Percentiles rank a stretch among this genome's conserved stretches.
phyloP scores from a whole-genome alignment of 2,329 filamentous ascomycete species.

The Aspergillus vadensis region DNA sequence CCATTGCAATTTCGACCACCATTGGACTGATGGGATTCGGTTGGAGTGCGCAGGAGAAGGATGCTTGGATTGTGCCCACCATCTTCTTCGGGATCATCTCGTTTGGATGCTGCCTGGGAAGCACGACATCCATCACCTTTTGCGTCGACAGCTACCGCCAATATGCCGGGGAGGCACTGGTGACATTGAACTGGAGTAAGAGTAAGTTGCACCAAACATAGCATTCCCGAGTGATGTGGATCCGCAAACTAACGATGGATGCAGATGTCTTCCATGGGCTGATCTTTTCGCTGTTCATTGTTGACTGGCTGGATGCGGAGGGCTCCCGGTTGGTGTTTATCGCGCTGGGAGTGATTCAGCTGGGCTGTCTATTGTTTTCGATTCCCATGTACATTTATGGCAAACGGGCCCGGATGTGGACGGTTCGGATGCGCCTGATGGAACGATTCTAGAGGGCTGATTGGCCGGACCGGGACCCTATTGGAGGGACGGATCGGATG shows the following conservation, averaged over 20 bases:
- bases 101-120: conserved; percentile 87
- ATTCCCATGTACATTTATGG: conserved; percentile 95
- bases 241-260: conserved; percentile 15
- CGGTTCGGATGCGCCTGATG: conserved; percentile 80
- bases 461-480: neutral
- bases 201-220: conserved; percentile 50
- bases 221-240: neutral
- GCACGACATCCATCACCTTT: conserved; percentile 90
- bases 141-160: conserved; percentile 90
- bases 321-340: conserved; percentile 79
- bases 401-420: conserved; percentile 93
- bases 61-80: conserved; percentile 89
- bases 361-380: conserved; percentile 70
- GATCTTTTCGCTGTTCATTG: conserved; percentile 85
- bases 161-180: conserved; percentile 90
- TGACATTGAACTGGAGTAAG: conserved; percentile 92
- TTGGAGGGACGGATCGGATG: neutral
- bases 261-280: conserved; percentile 81
- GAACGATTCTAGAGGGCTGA: conserved; percentile 55
- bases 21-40: conserved; percentile 93
- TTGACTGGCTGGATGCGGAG: conserved; percentile 74
- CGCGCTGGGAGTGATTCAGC: conserved; percentile 81
- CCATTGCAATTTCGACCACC: conserved; percentile 74
- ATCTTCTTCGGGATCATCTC: conserved; percentile 90
- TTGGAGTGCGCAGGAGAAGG: conserved; percentile 77